Percentiles rank a stretch among this genome's conserved stretches.
Conservation (phyloP, 192 early-diverging fungal species). For the Dissophora ornata region DNA sequence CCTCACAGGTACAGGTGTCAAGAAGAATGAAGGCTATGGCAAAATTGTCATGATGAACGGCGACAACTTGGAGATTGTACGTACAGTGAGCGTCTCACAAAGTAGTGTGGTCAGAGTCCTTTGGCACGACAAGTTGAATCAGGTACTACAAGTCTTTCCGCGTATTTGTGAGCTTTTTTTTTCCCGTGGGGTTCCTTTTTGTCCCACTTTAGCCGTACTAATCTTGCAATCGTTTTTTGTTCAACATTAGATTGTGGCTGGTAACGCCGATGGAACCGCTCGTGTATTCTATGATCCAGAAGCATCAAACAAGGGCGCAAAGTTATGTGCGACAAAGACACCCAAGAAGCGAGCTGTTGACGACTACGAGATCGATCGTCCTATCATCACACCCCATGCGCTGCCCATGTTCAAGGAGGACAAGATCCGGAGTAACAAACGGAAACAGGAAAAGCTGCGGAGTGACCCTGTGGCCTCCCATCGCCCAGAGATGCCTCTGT, state of each 20-base stretch:
- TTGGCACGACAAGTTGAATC: constrained; percentile 93
- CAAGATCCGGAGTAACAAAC: constrained; percentile 68
- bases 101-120: constrained; percentile 77
- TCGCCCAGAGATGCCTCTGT: constrained; percentile 81
- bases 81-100: constrained; percentile 64
- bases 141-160: too few relatives aligned
- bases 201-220: too few relatives aligned
- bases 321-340: constrained; percentile 71
- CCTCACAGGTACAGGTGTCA: constrained; percentile 75
- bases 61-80: constrained; percentile 64
- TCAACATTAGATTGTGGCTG: constrained; percentile 72
- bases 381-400: constrained; percentile 90
- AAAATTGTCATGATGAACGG: constrained; percentile 75
- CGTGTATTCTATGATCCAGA: constrained; percentile 82
- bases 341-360: constrained; percentile 74
- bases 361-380: constrained; percentile 72
- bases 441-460: constrained; percentile 78
- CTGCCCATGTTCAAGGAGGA: constrained; percentile 90
- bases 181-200: too few relatives aligned
- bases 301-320: constrained; percentile 76
- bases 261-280: constrained; percentile 80
- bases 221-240: neutral
- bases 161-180: too few relatives aligned
- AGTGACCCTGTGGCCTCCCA: constrained; percentile 76
- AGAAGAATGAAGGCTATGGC: constrained; percentile 76